phyloP scores from a whole-genome alignment of 1,284 basidiomycete species.

The Tilletiopsis washingtonensis region DNA sequence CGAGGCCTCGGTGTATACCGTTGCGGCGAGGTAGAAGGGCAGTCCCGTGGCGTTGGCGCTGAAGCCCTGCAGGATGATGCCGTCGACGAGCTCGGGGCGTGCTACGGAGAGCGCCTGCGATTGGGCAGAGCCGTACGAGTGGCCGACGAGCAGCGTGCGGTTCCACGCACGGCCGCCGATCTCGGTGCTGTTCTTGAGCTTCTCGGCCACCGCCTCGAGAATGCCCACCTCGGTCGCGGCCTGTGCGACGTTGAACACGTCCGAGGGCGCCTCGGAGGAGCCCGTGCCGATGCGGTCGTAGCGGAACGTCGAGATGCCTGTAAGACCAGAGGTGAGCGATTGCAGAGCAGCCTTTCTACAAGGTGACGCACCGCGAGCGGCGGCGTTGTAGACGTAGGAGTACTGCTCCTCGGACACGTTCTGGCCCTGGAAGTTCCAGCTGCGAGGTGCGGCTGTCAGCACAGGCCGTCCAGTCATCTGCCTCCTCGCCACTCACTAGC shows the following conservation, averaged over 20 bases:
- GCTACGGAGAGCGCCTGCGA: background rate
- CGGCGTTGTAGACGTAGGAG: constrained; percentile 3
- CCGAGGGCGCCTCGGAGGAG: constrained; percentile 7
- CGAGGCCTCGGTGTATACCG: constrained; percentile 7
- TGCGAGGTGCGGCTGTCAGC: background rate
- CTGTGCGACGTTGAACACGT: constrained; percentile 11
- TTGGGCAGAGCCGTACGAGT: constrained; percentile 16
- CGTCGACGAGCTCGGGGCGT: constrained; percentile 11
- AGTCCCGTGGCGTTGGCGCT: constrained; percentile 5
- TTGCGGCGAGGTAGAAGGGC: constrained; percentile 4
- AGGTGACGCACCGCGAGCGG: constrained; percentile 6
- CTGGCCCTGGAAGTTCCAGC: no score
- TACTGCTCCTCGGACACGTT: no score
- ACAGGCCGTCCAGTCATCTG: constrained; percentile 5
- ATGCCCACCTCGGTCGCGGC: constrained; percentile 12
- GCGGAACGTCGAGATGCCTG: constrained; percentile 9
- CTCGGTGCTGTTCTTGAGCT: constrained; percentile 5
- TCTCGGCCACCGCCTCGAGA: constrained; percentile 4
- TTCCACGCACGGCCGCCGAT: constrained; percentile 9
- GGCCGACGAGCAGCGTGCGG: constrained; percentile 10
- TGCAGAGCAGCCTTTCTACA: no score
- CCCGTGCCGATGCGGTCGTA: constrained; percentile 15
- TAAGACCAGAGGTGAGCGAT: no score
- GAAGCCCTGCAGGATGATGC: constrained; percentile 10
- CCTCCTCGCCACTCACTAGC: constrained; percentile 7